Percentiles rank a stretch among this genome's conserved stretches.
phyloP scores from a whole-genome alignment of 768 basidiomycete genomes.

The Amyloporia xantha region DNA sequence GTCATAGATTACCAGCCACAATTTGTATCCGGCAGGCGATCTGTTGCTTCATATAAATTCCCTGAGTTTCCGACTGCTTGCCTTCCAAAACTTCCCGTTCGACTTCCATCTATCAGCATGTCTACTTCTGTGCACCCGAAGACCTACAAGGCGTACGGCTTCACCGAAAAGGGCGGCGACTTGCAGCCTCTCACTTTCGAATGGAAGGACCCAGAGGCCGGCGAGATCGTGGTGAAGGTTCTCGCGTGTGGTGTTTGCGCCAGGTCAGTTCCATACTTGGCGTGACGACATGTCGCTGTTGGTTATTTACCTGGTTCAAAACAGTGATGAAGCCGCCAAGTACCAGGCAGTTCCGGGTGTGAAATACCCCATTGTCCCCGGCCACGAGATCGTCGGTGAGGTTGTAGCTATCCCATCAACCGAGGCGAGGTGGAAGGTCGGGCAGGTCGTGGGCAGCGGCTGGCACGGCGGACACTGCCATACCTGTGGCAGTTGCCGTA shows the following conservation, averaged over 20 bases:
- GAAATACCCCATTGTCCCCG: conserved; percentile 17
- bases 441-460: conserved; percentile 25
- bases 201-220: conserved; percentile 15
- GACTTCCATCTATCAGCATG: neutral
- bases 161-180: conserved; percentile 13
- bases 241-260: conserved; percentile 23
- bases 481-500: conserved; percentile 19
- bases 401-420: conserved; percentile 17
- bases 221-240: conserved; percentile 21
- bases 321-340: conserved; percentile 11
- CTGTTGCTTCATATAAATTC: no score
- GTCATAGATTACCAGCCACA: neutral
- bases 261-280: conserved; percentile 12
- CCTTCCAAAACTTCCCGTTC: no score
- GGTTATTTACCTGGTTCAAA: no score
- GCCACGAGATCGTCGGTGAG: conserved; percentile 25
- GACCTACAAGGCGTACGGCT: conserved; percentile 14
- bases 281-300: no score
- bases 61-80: no score
- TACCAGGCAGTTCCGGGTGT: neutral
- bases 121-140: conserved; percentile 5
- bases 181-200: conserved; percentile 15
- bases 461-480: conserved; percentile 25
- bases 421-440: conserved; percentile 19
- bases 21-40: no score